Base-by-base conservation (phyloP, 2,329 filamentous ascomycete genomes). In the Acrodontium crateriforme region DNA sequence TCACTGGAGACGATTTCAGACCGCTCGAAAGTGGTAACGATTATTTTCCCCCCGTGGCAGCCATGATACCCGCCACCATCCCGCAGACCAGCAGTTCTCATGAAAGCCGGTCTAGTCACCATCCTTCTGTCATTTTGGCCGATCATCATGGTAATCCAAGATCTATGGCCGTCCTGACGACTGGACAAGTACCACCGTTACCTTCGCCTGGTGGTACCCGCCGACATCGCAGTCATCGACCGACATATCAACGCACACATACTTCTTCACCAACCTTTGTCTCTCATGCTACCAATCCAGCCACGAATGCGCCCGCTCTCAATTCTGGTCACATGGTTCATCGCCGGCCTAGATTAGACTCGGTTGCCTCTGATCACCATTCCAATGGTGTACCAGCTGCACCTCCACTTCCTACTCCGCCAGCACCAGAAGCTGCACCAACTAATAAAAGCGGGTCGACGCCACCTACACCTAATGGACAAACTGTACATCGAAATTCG, bases 241-340 rank as follows among this genome's bases (percentile, higher is more conserved):
- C 77, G 6, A 68, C 73, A 37, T 62, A 76, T 31, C 64, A 62
- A 22, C 68, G 81, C 30, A 75, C 81, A 45, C 74, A 83, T 46
- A 92, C 85, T 0, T 75, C 80, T 14, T 91, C 83, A 2, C 84
- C 85, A 1, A 85, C 78, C 0, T 64, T 78, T 17, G 50, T 80
- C 22, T 55, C 63, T 8, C n/a, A 10, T 8, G 29, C 18, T 34
- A n/a, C 21, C 8, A 16, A 20, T 18, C 10, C 15, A n/a, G 8
- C 25, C 25, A 16, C 17, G 18, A 9, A 16, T 18, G 10, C 30
- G n/a, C 23, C 8, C 20, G n/a, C 15, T 6, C 27, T 22, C 11
- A 16, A 19, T 17, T 24, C 23, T 7, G n/a, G n/a, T n/a, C n/a
- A n/a, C n/a, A 38, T 10, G 59, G 64, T 26, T 55, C 59, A 28